phyloP scores from a whole-genome alignment of 257 asterid genomes.

The Ehretia macrophylla region DNA sequence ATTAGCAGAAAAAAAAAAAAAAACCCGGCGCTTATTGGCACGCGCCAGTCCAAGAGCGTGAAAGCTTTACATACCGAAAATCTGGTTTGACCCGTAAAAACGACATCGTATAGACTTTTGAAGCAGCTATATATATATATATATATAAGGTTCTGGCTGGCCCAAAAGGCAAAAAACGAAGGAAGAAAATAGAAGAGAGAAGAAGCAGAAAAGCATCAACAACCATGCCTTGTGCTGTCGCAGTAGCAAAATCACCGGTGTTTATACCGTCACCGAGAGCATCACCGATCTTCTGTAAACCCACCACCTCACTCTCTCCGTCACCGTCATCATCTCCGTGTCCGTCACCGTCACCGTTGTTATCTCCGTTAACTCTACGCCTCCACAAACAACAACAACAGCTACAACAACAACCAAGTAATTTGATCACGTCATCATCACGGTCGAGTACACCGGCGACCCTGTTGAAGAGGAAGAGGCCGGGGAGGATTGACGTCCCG shows the following conservation, averaged over 20 bases:
- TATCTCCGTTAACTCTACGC: slow-evolving; percentile 25
- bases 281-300: slow-evolving; percentile 46
- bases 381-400: slow-evolving; percentile 11
- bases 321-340: slow-evolving; percentile 25
- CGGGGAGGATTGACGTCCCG: slow-evolving; percentile 57
- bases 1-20: no score
- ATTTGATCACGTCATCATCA: slow-evolving; percentile 16
- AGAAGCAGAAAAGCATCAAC: background rate
- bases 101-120: no score
- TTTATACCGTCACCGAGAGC: slow-evolving; percentile 52
- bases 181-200: background rate
- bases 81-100: background rate
- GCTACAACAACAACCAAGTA: slow-evolving; percentile 11
- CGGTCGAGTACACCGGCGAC: slow-evolving; percentile 17
- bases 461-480: slow-evolving; percentile 70
- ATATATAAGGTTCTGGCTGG: no score
- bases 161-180: background rate
- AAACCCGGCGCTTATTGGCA: no score
- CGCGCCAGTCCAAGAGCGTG: background rate
- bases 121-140: no score
- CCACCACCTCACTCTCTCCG: slow-evolving; percentile 25
- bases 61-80: background rate
- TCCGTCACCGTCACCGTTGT: slow-evolving; percentile 34
- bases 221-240: slow-evolving; percentile 45
- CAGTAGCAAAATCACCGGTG: slow-evolving; percentile 50